Conservation (phyloP, 306 rosid species). For the Sophora flavescens region DNA sequence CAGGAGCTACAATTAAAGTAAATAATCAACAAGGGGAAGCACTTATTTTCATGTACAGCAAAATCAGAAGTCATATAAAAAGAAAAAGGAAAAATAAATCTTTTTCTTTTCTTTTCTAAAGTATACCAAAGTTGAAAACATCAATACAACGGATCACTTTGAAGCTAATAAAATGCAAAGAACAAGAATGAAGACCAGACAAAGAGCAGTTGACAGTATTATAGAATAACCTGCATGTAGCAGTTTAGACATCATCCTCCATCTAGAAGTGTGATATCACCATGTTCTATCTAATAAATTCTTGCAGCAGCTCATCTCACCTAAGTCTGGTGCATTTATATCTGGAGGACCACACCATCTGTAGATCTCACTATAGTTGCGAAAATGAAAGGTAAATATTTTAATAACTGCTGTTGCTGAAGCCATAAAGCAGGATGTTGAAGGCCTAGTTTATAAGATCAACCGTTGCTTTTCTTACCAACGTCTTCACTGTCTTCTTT, state of each 20-base stretch:
- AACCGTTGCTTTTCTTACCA: slow-evolving; percentile 42
- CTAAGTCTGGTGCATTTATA: slow-evolving; percentile 19
- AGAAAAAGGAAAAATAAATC: slow-evolving; percentile 20
- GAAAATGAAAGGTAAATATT: slow-evolving; percentile 17
- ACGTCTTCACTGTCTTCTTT: slow-evolving; percentile 42
- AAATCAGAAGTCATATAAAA: not conserved
- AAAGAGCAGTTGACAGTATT: slow-evolving; percentile 30
- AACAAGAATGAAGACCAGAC: not conserved
- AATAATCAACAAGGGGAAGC: slow-evolving; percentile 5
- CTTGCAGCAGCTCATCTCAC: slow-evolving; percentile 33
- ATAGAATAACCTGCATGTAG: slow-evolving; percentile 41
- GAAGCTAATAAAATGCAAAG: slow-evolving; percentile 36
- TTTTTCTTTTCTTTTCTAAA: not conserved
- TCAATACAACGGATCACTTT: slow-evolving; percentile 35
- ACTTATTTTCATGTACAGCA: slow-evolving; percentile 18
- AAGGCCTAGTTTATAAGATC: slow-evolving; percentile 27
- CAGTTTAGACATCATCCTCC: slow-evolving; percentile 14
- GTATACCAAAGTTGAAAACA: slow-evolving; percentile 23
- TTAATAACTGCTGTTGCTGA: not conserved
- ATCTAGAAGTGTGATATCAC: slow-evolving; percentile 22
- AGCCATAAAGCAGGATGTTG: slow-evolving; percentile 28
- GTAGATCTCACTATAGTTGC: slow-evolving; percentile 39
- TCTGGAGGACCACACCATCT: slow-evolving; percentile 33
- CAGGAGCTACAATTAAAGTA: slow-evolving; percentile 6
- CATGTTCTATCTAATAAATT: slow-evolving; percentile 19